Conservation (phyloP, 2,329 filamentous ascomycete genomes). For the Tetracladium maxilliforme region DNA sequence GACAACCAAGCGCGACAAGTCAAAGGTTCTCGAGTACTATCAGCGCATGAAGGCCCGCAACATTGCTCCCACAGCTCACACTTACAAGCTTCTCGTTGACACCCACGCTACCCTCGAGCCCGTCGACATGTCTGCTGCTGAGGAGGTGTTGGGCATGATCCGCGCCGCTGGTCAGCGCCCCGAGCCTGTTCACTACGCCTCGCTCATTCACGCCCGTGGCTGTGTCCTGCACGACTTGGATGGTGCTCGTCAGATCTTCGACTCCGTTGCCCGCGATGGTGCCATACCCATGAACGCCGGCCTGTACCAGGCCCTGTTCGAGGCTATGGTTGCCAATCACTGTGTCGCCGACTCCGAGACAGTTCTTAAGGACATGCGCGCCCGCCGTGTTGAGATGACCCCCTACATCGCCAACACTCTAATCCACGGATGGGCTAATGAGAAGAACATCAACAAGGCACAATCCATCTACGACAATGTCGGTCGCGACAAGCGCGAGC, state of each 20-base stretch:
- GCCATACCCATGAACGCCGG: constrained; percentile 64
- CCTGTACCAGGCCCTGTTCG: constrained; percentile 92
- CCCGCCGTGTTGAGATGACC: constrained; percentile 66
- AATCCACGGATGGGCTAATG: constrained; percentile 89
- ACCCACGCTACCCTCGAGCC: constrained; percentile 90
- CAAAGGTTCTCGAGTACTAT: constrained; percentile 88
- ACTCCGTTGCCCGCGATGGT: constrained; percentile 56
- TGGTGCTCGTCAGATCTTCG: constrained; percentile 69
- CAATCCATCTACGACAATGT: constrained; percentile 70
- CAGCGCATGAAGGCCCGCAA: constrained; percentile 80
- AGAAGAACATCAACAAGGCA: constrained; percentile 67
- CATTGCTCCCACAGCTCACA: constrained; percentile 87
- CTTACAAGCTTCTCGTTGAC: constrained; percentile 93
- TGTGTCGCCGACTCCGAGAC: constrained; percentile 61
- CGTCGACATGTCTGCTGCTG: constrained; percentile 66
- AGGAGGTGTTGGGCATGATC: constrained; percentile 69
- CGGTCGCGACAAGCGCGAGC: constrained; percentile 66
- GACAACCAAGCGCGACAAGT: constrained; percentile 89
- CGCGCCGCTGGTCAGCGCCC: constrained; percentile 58
- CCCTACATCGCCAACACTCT: constrained; percentile 97
- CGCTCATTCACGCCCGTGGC: constrained; percentile 87
- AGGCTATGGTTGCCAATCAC: constrained; percentile 93
- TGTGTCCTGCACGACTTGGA: constrained; percentile 87
- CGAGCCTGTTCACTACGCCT: constrained; percentile 90
- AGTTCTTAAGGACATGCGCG: constrained; percentile 62